A percentile compares a stretch with the other conserved stretches of the same genome.
These are phyloP conservation scores for Epichloe sp. DNA, from an alignment of 2,329 filamentous ascomycete species.

Conservation along the genomic window DNA sequence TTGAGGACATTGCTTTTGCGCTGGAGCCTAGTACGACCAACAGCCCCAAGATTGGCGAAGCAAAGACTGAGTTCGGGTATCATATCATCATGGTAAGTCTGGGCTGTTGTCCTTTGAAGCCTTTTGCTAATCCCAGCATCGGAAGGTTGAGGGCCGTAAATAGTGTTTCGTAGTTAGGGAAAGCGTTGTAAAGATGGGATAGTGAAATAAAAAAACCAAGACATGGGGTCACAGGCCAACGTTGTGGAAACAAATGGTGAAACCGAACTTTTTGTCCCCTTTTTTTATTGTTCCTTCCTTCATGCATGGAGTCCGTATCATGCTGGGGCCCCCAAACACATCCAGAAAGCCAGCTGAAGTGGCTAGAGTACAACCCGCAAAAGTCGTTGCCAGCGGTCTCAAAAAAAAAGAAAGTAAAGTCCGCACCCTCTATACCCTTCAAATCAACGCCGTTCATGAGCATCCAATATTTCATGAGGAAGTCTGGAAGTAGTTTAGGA, in stretches of 20 bases:
- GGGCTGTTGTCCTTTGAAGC: background rate
- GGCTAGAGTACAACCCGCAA: conserved; percentile 33
- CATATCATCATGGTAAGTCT: conserved; percentile 61
- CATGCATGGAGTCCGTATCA: conserved; percentile 22
- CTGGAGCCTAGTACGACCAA: conserved; percentile 52
- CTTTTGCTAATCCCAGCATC: background rate
- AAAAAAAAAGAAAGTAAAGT: conserved; percentile 11
- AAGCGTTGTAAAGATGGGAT: no score
- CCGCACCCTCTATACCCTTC: conserved; percentile 27
- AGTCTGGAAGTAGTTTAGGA: conserved; percentile 99
- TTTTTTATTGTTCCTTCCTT: conserved; percentile 26
- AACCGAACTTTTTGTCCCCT: conserved; percentile 15
- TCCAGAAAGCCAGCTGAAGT: conserved; percentile 34
- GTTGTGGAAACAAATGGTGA: background rate
- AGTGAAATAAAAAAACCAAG: no score
- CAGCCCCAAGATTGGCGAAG: conserved; percentile 54
- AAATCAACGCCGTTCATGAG: conserved; percentile 19
- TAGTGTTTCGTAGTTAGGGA: conserved; percentile 10
- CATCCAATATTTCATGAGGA: conserved; percentile 40
- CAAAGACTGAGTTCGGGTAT: conserved; percentile 64
- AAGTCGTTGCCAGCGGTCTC: conserved; percentile 22
- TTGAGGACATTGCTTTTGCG: conserved; percentile 60
- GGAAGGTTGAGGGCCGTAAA: conserved; percentile 29
- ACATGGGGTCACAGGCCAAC: background rate
- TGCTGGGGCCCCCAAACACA: conserved; percentile 20